phyloP scores from a whole-genome alignment of 768 basidiomycete species.

The Favolaschia claudopus region DNA sequence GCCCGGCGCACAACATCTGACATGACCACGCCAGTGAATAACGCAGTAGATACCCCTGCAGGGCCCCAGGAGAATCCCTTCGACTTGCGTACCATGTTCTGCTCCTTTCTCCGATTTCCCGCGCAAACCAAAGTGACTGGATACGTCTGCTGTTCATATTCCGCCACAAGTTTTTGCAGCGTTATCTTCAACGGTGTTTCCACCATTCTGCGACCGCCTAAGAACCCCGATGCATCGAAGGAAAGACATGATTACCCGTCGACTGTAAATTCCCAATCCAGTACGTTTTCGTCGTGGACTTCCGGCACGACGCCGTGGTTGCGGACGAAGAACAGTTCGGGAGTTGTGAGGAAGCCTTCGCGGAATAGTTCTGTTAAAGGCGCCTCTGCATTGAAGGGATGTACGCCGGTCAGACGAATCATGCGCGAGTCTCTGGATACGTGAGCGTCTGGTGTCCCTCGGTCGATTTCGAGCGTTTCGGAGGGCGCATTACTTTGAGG shows the following conservation, averaged over 20 bases:
- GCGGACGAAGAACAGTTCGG: constrained; percentile 63
- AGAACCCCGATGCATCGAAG: constrained; percentile 5
- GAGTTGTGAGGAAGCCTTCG: constrained; percentile 63
- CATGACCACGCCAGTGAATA: constrained; percentile 68
- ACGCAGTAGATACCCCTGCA: constrained; percentile 57
- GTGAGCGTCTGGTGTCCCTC: constrained; percentile 10
- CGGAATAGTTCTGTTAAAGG: constrained; percentile 51
- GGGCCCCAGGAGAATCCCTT: constrained; percentile 67
- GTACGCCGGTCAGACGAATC: constrained; percentile 62
- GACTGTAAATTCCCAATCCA: constrained; percentile 55
- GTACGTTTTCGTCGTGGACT: constrained; percentile 43
- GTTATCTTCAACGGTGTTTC: constrained; percentile 45
- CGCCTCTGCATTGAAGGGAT: constrained; percentile 69
- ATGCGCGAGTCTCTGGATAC: constrained; percentile 44
- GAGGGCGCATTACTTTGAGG: background rate
- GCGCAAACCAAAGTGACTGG: constrained; percentile 72
- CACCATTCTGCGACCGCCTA: constrained; percentile 39
- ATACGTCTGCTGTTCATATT: constrained; percentile 61
- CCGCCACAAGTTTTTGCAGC: constrained; percentile 50
- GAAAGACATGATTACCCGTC: constrained; percentile 39
- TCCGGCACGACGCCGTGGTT: constrained; percentile 68
- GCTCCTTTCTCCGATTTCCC: constrained; percentile 71
- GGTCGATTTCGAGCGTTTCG: constrained; percentile 7
- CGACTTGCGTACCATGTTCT: constrained; percentile 64
- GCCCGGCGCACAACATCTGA: constrained; percentile 59